Percentiles rank a stretch among this genome's conserved stretches.
These are phyloP conservation scores for Fusarium miscanthi DNA, from an alignment of 2,329 filamentous ascomycete genomes.

Conservation along the genomic window DNA sequence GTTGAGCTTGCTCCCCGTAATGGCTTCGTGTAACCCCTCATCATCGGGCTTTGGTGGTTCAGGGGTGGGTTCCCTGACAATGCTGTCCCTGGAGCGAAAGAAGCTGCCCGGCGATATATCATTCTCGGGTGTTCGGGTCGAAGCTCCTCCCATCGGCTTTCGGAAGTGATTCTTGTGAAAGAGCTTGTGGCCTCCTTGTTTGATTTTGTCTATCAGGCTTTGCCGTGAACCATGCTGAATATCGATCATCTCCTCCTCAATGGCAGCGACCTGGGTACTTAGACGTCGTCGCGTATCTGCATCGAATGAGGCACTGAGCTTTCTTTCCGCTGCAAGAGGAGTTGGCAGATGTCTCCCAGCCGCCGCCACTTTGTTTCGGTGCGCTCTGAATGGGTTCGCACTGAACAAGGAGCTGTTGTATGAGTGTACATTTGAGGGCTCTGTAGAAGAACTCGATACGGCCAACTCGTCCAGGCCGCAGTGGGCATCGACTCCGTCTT, in stretches of 20 bases:
- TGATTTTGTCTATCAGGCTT: slow-evolving; percentile 46
- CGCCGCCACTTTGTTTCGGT: neutral
- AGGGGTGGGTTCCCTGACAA: slow-evolving; percentile 27
- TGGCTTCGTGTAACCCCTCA: slow-evolving; percentile 41
- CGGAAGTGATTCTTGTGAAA: slow-evolving; percentile 40
- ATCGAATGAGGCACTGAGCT: slow-evolving; percentile 40
- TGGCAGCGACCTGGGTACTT: slow-evolving; percentile 35
- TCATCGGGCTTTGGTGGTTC: slow-evolving; percentile 32
- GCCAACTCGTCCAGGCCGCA: slow-evolving; percentile 16
- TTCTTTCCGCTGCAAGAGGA: slow-evolving; percentile 22
- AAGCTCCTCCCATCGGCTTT: slow-evolving; percentile 20
- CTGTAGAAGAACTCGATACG: slow-evolving; percentile 15
- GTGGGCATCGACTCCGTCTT: slow-evolving; percentile 49
- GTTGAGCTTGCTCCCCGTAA: slow-evolving; percentile 36
- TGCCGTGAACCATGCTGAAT: slow-evolving; percentile 33
- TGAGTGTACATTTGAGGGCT: slow-evolving; percentile 18
- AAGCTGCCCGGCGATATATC: neutral
- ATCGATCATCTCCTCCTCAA: slow-evolving; percentile 9
- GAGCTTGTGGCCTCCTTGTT: slow-evolving; percentile 42
- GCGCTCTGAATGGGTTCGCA: slow-evolving; percentile 39
- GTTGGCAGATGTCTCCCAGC: neutral
- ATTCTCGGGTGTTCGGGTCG: neutral
- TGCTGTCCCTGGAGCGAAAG: slow-evolving; percentile 37
- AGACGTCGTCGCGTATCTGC: slow-evolving; percentile 43
- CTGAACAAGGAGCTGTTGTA: slow-evolving; percentile 38